Conservation (phyloP, 495 filamentous ascomycete genomes). For the Choiromyces venosus region DNA sequence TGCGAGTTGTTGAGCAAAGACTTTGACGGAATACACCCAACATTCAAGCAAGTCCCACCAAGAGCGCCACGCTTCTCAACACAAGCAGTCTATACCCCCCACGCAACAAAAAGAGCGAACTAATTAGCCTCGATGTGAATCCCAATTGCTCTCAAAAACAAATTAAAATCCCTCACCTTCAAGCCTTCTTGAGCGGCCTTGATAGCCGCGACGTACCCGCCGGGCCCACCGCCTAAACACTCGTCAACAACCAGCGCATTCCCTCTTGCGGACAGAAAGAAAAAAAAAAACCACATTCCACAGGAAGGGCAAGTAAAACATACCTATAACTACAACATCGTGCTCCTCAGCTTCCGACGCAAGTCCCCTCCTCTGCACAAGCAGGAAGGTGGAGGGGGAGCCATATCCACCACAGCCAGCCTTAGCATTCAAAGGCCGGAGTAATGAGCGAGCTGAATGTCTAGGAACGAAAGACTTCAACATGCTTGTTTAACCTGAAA, state of each 20-base stretch:
- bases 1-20: slow-evolving; percentile 99
- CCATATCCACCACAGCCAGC: slow-evolving; percentile 10
- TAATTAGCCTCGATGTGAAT: slow-evolving; percentile 13
- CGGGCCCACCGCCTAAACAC: slow-evolving; percentile 86
- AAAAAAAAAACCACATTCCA: not conserved
- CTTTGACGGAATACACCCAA: slow-evolving; percentile 98
- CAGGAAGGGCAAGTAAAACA: not conserved
- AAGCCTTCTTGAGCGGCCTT: slow-evolving; percentile 96
- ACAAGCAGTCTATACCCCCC: slow-evolving; percentile 69
- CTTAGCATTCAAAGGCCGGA: slow-evolving; percentile 34
- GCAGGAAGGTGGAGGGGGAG: slow-evolving; percentile 35
- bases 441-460: slow-evolving; percentile 36
- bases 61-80: slow-evolving; percentile 96
- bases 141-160: slow-evolving; percentile 7
- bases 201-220: slow-evolving; percentile 97
- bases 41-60: slow-evolving; percentile 96
- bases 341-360: slow-evolving; percentile 40
- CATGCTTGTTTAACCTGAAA: slow-evolving; percentile 23
- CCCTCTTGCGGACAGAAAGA: not conserved
- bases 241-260: slow-evolving; percentile 15
- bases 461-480: slow-evolving; percentile 40
- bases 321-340: slow-evolving; percentile 43
- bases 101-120: slow-evolving; percentile 4
- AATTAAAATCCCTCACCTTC: slow-evolving; percentile 61
- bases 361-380: slow-evolving; percentile 36